These are phyloP conservation scores for Cryptosporidium viatorum DNA, from an alignment of 169 alveolate genomes.

Conservation along the genomic window DNA sequence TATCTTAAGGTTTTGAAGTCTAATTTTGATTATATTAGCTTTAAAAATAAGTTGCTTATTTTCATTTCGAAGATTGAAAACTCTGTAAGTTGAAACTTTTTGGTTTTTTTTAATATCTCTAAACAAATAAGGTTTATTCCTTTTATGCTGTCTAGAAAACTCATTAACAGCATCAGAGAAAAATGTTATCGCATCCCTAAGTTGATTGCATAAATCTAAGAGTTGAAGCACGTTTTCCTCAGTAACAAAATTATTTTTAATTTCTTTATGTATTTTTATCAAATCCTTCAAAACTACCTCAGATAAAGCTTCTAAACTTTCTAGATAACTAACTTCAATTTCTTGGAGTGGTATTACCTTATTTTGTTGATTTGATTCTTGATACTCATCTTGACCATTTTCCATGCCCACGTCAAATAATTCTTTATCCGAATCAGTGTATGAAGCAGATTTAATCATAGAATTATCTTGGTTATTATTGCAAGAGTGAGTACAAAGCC, in stretches of 20 bases:
- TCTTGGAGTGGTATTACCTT: too few species aligned
- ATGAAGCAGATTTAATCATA: not conserved
- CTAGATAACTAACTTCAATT: not conserved
- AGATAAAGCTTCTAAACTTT: not conserved
- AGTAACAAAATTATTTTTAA: not conserved
- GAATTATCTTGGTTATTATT: too few species aligned
- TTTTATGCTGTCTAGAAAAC: not conserved
- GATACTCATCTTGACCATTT: too few species aligned
- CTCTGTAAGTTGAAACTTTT: not conserved
- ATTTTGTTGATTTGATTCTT: too few species aligned
- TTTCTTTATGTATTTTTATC: not conserved
- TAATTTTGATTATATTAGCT: constrained; percentile 3
- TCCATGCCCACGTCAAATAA: not conserved
- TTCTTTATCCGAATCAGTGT: not conserved
- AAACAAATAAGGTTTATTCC: not conserved
- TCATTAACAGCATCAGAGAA: not conserved
- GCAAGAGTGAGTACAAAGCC: not conserved
- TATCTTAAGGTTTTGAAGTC: constrained; percentile 7
- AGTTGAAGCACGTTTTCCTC: not conserved
- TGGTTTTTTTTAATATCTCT: not conserved
- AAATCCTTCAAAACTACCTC: constrained; percentile 2
- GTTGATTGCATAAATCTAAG: not conserved
- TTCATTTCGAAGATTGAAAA: not conserved
- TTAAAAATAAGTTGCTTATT: not conserved
- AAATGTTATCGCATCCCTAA: not conserved